phyloP scores from a whole-genome alignment of 2,329 filamentous ascomycete genomes.

The Hypoxylon sp. region DNA sequence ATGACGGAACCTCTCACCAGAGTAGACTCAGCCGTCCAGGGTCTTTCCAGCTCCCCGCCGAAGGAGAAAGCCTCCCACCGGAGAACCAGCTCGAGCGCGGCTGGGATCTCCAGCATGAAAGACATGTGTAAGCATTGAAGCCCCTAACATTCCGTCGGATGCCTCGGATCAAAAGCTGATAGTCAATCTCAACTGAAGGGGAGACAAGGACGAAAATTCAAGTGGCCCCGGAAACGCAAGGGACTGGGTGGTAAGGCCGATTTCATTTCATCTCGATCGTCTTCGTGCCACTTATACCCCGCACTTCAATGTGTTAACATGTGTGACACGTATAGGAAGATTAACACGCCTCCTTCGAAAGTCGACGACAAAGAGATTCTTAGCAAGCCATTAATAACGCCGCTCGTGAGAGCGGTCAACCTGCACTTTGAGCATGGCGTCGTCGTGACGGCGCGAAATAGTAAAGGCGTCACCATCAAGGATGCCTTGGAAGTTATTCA shows the following conservation, averaged over 20 bases:
- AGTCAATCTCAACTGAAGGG: slow-evolving; percentile 66
- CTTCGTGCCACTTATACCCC: slow-evolving; percentile 23
- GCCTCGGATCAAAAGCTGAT: slow-evolving; percentile 35
- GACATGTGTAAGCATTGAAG: slow-evolving; percentile 79
- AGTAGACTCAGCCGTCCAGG: slow-evolving; percentile 92
- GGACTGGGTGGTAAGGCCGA: slow-evolving; percentile 83
- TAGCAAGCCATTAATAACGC: slow-evolving; percentile 83
- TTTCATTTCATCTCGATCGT: slow-evolving; percentile 6
- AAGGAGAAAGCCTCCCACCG: slow-evolving; percentile 72
- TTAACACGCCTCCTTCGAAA: slow-evolving; percentile 85
- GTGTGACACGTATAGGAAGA: slow-evolving; percentile 76
- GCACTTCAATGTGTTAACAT: slow-evolving; percentile 25
- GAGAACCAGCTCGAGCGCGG: slow-evolving; percentile 79
- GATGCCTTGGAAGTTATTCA: slow-evolving; percentile 95
- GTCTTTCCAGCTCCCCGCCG: slow-evolving; percentile 76
- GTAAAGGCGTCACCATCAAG: slow-evolving; percentile 97
- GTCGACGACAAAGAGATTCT: slow-evolving; percentile 89
- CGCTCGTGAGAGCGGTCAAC: slow-evolving; percentile 76
- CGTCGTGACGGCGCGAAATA: slow-evolving; percentile 89
- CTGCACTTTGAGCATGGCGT: slow-evolving; percentile 82
- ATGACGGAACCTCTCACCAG: slow-evolving; percentile 77
- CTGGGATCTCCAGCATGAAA: slow-evolving; percentile 84
- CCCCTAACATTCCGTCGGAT: slow-evolving; percentile 23
- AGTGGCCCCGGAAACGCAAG: slow-evolving; percentile 86
- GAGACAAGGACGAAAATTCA: slow-evolving; percentile 78